Evolutionary conservation across 176 grass and related monocot genomes (phyloP), one percentile per base, ranked within the genome.

Genomic region (Raddia distichophylla): DNA sequence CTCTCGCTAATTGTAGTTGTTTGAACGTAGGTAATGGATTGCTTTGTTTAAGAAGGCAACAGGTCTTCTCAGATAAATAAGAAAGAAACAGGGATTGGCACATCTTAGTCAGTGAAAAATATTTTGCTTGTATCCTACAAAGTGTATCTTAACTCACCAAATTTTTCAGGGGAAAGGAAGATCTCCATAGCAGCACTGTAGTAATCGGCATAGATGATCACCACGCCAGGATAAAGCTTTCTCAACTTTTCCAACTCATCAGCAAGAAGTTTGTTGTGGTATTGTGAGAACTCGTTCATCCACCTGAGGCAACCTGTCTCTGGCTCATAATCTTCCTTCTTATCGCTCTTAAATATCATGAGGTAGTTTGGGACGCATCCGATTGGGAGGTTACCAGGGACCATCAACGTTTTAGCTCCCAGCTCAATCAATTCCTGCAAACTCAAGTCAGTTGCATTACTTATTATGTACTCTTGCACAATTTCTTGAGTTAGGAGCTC

Each of bases 321-420:
- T 74, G 82, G 73, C 20, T 98, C 93, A 18, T 98, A 98, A 83
- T 93, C 88, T 73, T 93, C 82, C 58, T 71, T 87, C 5, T 85
- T 86, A 13, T 60, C 15, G 62, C 86, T 98, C 80, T 83, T 90
- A 51, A 93, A 95, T 42, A 89, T 55, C 37, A 82, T 85, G 3
- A 98, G 73, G 64, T 95, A 98, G 11, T 57, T 50, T 14, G 96
- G 90, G 33, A 88, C 27, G 17, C 96, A 98, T 3, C 96, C 96
- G 18, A 95, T 93, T 20, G 96, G 96, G 52, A 98, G 90, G 77
- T 95, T 98, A 47, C 91, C 87, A 27, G 96, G 96, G 64, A 98
- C 86, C 15, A 98, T 50, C 70, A 98, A 76, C 32, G 82, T 95
- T 73, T 89, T 95, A 8, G 89, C 96, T 44, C 96, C 96, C 20